These are phyloP conservation scores for Macrotyloma uniflorum DNA, from an alignment of 306 rosid species.

Conservation along the genomic window DNA sequence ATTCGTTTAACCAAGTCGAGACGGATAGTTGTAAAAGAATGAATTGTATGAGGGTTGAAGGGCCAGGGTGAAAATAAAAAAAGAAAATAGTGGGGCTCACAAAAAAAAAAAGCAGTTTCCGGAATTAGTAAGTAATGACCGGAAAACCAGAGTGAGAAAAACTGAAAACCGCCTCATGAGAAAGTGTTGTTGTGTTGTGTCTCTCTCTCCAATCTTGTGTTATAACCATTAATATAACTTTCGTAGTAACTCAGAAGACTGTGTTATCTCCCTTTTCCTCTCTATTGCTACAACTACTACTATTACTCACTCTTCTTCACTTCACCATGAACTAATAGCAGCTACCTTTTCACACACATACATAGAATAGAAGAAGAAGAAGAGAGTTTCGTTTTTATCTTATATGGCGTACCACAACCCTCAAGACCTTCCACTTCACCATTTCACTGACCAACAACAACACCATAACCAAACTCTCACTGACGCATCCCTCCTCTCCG, in stretches of 20 bases:
- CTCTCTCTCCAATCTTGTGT: background rate
- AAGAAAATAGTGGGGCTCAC: background rate
- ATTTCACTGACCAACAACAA: slow-evolving; percentile 58
- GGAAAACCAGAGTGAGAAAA: slow-evolving; percentile 37
- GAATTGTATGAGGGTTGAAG: background rate
- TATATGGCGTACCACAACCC: slow-evolving; percentile 85
- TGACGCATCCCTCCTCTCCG: slow-evolving; percentile 42
- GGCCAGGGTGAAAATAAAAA: background rate
- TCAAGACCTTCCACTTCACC: slow-evolving; percentile 79
- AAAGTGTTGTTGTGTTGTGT: too few relatives aligned
- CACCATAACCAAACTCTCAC: slow-evolving; percentile 40
- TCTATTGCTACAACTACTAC: too few relatives aligned
- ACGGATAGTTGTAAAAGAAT: background rate
- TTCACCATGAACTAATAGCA: slow-evolving; percentile 31
- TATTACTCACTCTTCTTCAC: background rate
- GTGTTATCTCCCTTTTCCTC: slow-evolving; percentile 19
- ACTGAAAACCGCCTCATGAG: slow-evolving; percentile 30
- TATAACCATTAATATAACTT: slow-evolving; percentile 27
- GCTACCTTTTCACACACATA: background rate
- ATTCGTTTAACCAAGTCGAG: background rate
- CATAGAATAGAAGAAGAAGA: too few relatives aligned
- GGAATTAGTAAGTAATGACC: slow-evolving; percentile 23
- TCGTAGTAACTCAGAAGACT: slow-evolving; percentile 32
- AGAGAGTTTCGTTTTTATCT: background rate
- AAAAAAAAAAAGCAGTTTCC: slow-evolving; percentile 34